Conservation (phyloP, 1,284 basidiomycete genomes). For the Trichosporon ovoides region DNA sequence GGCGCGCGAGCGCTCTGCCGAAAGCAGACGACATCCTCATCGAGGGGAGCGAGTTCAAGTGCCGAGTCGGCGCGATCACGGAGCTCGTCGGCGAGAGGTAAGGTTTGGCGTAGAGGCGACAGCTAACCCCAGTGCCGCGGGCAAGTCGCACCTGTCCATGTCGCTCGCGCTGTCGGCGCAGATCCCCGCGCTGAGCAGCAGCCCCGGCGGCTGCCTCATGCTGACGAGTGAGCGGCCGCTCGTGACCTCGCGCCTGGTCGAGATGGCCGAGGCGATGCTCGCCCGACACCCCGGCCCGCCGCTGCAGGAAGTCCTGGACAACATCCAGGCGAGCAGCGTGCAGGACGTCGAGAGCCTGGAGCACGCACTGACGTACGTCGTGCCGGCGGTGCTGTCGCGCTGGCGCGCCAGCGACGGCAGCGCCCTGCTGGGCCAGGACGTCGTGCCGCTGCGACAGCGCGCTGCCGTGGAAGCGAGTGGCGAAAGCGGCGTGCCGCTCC, state of each 20-base stretch:
- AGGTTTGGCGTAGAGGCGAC: slow-evolving; percentile 16
- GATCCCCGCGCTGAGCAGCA: slow-evolving; percentile 54
- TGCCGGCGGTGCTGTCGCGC: slow-evolving; percentile 58
- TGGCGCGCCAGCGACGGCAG: not conserved
- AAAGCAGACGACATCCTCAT: not conserved
- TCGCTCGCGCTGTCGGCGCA: slow-evolving; percentile 72
- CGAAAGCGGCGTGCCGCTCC: no score
- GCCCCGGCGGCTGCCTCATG: slow-evolving; percentile 61
- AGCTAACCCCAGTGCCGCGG: slow-evolving; percentile 60
- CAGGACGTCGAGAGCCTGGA: slow-evolving; percentile 60
- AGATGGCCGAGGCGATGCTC: slow-evolving; percentile 37
- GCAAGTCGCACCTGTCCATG: slow-evolving; percentile 79
- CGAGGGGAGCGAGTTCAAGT: not conserved
- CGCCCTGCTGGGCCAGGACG: slow-evolving; percentile 5
- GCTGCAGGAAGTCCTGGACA: slow-evolving; percentile 51
- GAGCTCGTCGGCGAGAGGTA: slow-evolving; percentile 84
- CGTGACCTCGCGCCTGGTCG: slow-evolving; percentile 59
- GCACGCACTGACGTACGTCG: slow-evolving; percentile 59
- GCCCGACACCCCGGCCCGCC: slow-evolving; percentile 6
- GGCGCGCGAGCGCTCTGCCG: not conserved
- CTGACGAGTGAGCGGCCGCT: slow-evolving; percentile 68
- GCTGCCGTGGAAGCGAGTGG: not conserved
- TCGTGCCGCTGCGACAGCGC: not conserved
- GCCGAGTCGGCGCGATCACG: slow-evolving; percentile 66
- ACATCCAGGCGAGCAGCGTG: slow-evolving; percentile 62